Base-by-base conservation (phyloP, 352 stramenopile genomes). In the Phytophthora foliorum region DNA sequence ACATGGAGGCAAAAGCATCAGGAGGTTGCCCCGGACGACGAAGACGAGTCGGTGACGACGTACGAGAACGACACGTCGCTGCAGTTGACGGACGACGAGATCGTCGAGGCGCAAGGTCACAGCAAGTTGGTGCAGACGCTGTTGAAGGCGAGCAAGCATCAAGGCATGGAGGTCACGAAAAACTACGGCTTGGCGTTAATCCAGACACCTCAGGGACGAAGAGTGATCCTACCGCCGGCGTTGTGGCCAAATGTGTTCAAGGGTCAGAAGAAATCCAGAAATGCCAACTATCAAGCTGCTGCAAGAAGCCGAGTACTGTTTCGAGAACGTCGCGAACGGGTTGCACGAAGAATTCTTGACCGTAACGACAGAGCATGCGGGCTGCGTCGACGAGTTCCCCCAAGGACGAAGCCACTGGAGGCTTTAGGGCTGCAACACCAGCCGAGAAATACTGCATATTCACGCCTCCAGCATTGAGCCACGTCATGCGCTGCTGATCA, bases 251-350 rank as follows among this genome's bases (percentile, higher is more conserved):
- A 21, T 10, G 34, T 41, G 17, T 41, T 41, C 9, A 41, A 41
- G 34, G 49, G 49, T 72, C 63, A 1, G 63, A 8, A 3, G 39
- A 4, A 1, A 36, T 19, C 55, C 63, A 67, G 24, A 46, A 49
- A 27, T 69, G 32, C 53, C 53, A 69, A 6, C 55, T 39, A 31
- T 71, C 63, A 0, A 65, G 49, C 24, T 57, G 63, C 25, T 71
- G 55, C 13, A 61, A 6, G 36, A 66, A 66, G 19, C 52, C 63
- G 39, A 71, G 63, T 5, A 66, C 39, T 1, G 54, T 7, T 41
- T 71, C 55, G 7, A 65, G 39, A 32, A 71, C 50, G 16, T 64
- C 55, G 7, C 31, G 49, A 10, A 61, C 63, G 6, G 29, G 21
- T 11, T 71, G 48, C 1, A 24, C 55, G 22, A 60, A 56, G 24